Evolutionary conservation across 2,329 filamentous ascomycete species (phyloP), one percentile per base, ranked within the genome.

Genomic region (Aspergillus ochraceoroseus): DNA sequence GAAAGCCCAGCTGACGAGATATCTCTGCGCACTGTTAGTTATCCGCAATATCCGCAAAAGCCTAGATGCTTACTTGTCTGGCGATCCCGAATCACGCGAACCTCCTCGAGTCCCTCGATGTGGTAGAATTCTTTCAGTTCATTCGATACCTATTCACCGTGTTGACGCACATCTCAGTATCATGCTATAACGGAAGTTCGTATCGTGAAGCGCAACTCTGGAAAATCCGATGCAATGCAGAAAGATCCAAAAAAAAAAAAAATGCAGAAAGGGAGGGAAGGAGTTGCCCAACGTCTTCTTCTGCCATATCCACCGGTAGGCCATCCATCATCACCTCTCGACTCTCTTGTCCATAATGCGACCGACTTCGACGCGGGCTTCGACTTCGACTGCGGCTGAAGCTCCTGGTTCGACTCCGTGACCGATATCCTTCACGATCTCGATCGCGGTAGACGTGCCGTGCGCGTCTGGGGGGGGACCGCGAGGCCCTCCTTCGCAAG

Each of bases 21-120:
- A 70, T 57, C 48, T 74, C 76, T 79, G 41, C 26, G 41, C 12
- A 11, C 6, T 30, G 32, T 47, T 38, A 53, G 39, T 40, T 38
- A 12, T 38, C 35, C 44, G 25, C 29, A 41, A 17, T 5, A 12
- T 4, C 12, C 11, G 19, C 8, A 8, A 15, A 22, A 12, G 11
- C 22, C 19, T 8, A 2, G 47, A 17, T 12, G 55, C 63, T 48
- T 62, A 78, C 76, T 76, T 13, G 75, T 78, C 45, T 75, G 71
- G 41, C 74, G 70, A 51, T 79, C 75, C 44, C 74, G 73, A 51
- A 79, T 79, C 36, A 79, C 65, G 12, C 74, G 68, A 32, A 79
- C 65, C 51, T 77, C 74, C 53, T 78, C 74, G 44, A 79, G 59
- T n/a, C 66, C 67, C 41, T 71, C 65, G 47, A 75, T 63, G 52